Evolutionary conservation across 148 eudicot genomes (phyloP), one percentile per base, ranked within the genome.

Genomic region (Drosera capensis): DNA sequence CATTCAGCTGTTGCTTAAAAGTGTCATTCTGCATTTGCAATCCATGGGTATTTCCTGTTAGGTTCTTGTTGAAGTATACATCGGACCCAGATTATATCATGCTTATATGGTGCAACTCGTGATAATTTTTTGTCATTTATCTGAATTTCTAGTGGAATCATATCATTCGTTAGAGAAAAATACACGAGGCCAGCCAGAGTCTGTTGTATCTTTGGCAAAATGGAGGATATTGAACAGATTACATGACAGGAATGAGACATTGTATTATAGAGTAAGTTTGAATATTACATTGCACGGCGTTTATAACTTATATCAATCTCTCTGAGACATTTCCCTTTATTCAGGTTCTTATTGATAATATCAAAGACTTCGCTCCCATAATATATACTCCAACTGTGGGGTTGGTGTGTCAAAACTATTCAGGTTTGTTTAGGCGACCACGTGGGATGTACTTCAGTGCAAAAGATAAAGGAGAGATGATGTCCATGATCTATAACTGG

Each of bases 361-460:
- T 90, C 58, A 64, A 83, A 67, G 74, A 74, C 59, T 86, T 84
- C 70, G 99, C 99, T 61, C 95, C 99, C 25, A 70, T 85, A 55
- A 84, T 90, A 60, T 90, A 90, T 68, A 90, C 99, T 73, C 99
- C 99, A 34, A 90, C 99, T 31, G 99, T 90, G 23, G 99, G 99
- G 56, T 57, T 90, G 68, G 99, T 90, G 20, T 90, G 99, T 57
- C 99, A 90, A 72, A 90, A 90, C 68, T 90, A 84, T 63, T 84
- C 88, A 39, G 99, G 99, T 48, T 73, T 90, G 65, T 84, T 80
- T 78, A 73, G 99, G 74, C 95, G 99, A 46, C 95, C 99, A 11
- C 93, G 99, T 40, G 99, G 99, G 52, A 90, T 90, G 99, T 90
- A 90, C 56, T 90, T 90, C 72, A 78, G 99, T 43, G 99, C 95